Base-by-base conservation (phyloP, 2,329 filamentous ascomycete species). In the Mycosphaerelloides madeirae region DNA sequence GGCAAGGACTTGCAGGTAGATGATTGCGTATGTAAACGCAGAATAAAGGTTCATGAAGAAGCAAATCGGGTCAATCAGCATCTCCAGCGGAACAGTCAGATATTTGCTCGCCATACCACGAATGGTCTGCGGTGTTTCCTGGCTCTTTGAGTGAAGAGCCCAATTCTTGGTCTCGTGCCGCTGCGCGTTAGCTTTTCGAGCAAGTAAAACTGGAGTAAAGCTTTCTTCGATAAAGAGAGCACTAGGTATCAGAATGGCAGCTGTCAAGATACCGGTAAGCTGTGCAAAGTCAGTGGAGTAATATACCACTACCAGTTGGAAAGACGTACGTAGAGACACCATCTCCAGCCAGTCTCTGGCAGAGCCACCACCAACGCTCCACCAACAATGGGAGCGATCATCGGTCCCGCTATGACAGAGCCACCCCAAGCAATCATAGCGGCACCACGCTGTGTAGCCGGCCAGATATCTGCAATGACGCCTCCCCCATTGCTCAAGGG, bases 361-460 rank as follows among this genome's bases (percentile, higher is more conserved):
- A 3, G 55, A 69, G 29, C 64, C 6, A 65, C 44, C n/a, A n/a
- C n/a, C 1, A 71, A 46, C 2, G 66, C 64, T 3, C 80, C 80
- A 49, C 79, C 79, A 2, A 75, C 73, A 34, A 84, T 78, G 3
- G 82, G 82, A 1, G 80, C 78, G 6, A 57, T 77, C 43, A 64
- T 25, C 25, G 83, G 81, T 1, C 82, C 82, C 34, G 85, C 65
- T 59, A 83, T 83, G 0, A 81, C 81, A 6, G 80, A 79, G 14
- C 78, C 72, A 6, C 81, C 77, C 55, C 84, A 87, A 31, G 83
- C 14, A 14, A 76, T 75, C 44, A 80, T 57, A 9, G 66, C 61
- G 6, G 56, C 59, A 9, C 65, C 66, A 19, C 66, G 60, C 16
- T 44, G 54, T 7, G 56, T 52, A 2, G 67, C 60, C 2, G 58